Conservation (phyloP, 1,284 basidiomycete genomes). For the Phlebopus sp. region DNA sequence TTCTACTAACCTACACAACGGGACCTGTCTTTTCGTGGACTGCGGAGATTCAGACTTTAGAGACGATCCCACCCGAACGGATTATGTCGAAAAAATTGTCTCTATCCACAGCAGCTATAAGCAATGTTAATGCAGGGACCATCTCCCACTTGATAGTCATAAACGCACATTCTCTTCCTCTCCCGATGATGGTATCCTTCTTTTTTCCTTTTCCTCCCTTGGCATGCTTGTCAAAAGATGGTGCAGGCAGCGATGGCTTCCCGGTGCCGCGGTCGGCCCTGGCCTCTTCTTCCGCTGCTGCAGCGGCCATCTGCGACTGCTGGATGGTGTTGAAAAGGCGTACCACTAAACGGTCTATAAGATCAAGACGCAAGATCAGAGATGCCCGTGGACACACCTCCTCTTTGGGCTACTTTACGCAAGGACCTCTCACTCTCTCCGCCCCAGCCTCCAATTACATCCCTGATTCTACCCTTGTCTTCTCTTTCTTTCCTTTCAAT, state of each 20-base stretch:
- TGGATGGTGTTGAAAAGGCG: conserved; percentile 81
- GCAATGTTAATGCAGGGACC: conserved; percentile 6
- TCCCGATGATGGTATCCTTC: conserved; percentile 50
- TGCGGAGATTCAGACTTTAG: conserved; percentile 37
- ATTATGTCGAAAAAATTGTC: conserved; percentile 79
- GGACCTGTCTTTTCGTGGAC: background rate
- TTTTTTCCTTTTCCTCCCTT: conserved; percentile 47
- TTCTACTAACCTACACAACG: background rate
- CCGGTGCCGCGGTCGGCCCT: conserved; percentile 66
- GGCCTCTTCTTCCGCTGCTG: conserved; percentile 49
- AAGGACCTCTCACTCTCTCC: conserved; percentile 72
- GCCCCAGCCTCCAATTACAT: conserved; percentile 83
- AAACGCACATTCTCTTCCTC: conserved; percentile 55
- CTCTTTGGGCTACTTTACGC: conserved; percentile 78
- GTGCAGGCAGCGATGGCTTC: conserved; percentile 68
- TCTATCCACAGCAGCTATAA: conserved; percentile 53
- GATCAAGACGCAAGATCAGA: background rate
- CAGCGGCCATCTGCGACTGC: conserved; percentile 62
- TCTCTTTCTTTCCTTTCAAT: conserved; percentile 74
- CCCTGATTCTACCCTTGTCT: conserved; percentile 66
- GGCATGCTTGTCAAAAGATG: conserved; percentile 44
- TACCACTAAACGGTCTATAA: conserved; percentile 50
- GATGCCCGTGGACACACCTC: conserved; percentile 48
- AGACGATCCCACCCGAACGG: conserved; percentile 68
- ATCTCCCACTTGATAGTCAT: background rate